Evolutionary conservation across 148 eudicot species (phyloP).

Genomic region (Amaranthus cruentus): DNA sequence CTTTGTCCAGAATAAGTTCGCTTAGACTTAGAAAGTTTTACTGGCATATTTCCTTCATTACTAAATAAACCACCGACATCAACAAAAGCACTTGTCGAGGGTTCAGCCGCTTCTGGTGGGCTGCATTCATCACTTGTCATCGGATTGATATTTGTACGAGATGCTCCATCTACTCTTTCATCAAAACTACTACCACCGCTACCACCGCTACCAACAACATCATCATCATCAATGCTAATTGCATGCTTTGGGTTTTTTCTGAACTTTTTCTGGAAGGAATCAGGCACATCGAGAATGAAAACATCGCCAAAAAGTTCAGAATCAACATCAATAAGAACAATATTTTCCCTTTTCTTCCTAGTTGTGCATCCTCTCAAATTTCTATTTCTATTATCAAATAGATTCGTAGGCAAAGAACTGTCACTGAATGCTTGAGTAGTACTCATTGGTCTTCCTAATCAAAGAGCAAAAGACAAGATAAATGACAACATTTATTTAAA

Average conservation of each 20-base stretch:
- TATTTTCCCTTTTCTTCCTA: conserved; percentile 39
- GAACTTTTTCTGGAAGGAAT: conserved; percentile 38
- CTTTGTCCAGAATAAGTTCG: conserved; percentile 68
- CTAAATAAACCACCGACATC: conserved; percentile 25
- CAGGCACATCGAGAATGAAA: conserved; percentile 64
- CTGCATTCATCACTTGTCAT: conserved; percentile 31
- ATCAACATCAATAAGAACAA: conserved; percentile 77
- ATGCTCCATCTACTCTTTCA: conserved; percentile 11
- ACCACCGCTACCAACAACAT: conserved; percentile 27
- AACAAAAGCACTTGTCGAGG: conserved; percentile 16
- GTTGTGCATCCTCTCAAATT: conserved; percentile 42
- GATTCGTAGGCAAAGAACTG: conserved; percentile 34
- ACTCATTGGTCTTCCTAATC: conserved; percentile 37
- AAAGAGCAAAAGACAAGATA: neutral
- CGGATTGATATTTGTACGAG: conserved; percentile 26
- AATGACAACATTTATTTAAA: neutral
- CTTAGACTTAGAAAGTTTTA: conserved; percentile 68
- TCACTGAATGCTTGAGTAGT: conserved; percentile 34
- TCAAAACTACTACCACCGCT: neutral
- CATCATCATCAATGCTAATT: conserved; percentile 74
- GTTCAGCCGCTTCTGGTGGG: conserved; percentile 20
- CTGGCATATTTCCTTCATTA: conserved; percentile 44
- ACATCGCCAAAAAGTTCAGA: conserved; percentile 46
- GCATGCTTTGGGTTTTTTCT: conserved; percentile 30
- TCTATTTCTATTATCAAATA: conserved; percentile 33